Evolutionary conservation across 345 rosid species (phyloP).

Genomic region (Linum lewisii): DNA sequence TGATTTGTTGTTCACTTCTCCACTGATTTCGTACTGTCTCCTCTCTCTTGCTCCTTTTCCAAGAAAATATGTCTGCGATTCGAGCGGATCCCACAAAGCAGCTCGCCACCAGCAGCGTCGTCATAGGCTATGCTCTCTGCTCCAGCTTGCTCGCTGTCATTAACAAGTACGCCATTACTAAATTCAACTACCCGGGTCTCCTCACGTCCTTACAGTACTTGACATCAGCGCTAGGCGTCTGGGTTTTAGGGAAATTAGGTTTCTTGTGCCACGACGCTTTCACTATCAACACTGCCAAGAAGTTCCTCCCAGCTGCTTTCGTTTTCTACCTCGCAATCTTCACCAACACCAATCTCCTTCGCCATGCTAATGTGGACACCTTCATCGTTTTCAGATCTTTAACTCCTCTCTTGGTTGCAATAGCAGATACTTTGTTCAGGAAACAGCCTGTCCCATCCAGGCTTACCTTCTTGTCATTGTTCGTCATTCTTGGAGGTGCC

Average conservation of each 20-base stretch:
- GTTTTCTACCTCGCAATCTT: slow-evolving; percentile 92
- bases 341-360: slow-evolving; percentile 91
- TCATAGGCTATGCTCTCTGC: slow-evolving; percentile 83
- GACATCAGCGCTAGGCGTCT: slow-evolving; percentile 71
- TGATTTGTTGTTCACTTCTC: too few relatives aligned
- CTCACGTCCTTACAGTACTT: slow-evolving; percentile 88
- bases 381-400: slow-evolving; percentile 88
- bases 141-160: slow-evolving; percentile 98
- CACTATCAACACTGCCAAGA: slow-evolving; percentile 75
- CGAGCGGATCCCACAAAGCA: slow-evolving; percentile 19
- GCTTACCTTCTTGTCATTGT: slow-evolving; percentile 53
- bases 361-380: slow-evolving; percentile 95
- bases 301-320: slow-evolving; percentile 81
- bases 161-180: slow-evolving; percentile 88
- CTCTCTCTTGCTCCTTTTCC: too few relatives aligned
- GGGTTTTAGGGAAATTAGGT: slow-evolving; percentile 69
- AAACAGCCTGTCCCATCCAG: slow-evolving; percentile 78
- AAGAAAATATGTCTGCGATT: slow-evolving; percentile 14
- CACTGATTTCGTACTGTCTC: too few relatives aligned
- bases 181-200: slow-evolving; percentile 78
- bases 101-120: slow-evolving; percentile 65
- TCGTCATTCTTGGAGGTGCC: slow-evolving; percentile 76
- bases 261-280: slow-evolving; percentile 77
- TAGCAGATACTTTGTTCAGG: slow-evolving; percentile 76
- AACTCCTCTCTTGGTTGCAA: slow-evolving; percentile 87